phyloP scores from a whole-genome alignment of 768 basidiomycete genomes.

The Lentinula aciculospora region DNA sequence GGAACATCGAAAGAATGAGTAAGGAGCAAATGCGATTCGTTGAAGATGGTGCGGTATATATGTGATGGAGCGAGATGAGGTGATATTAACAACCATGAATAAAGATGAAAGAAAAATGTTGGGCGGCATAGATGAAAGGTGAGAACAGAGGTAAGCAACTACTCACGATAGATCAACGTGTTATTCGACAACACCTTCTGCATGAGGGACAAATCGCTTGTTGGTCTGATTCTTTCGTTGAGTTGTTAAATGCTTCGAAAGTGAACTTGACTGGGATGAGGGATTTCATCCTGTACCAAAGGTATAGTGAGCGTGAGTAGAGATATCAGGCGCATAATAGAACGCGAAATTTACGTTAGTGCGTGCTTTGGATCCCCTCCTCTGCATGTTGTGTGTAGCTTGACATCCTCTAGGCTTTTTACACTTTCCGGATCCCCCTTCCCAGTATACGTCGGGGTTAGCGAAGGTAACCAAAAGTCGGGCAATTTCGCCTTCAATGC shows the following conservation, averaged over 20 bases:
- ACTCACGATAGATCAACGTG: constrained; percentile 61
- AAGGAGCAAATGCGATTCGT: background rate
- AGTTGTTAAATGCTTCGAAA: constrained; percentile 27
- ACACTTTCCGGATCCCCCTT: constrained; percentile 58
- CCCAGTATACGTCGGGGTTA: constrained; percentile 78
- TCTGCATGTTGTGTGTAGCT: constrained; percentile 84
- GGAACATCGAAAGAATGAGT: too few relatives aligned
- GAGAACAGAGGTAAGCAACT: background rate
- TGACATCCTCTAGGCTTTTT: constrained; percentile 69
- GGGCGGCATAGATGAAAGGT: background rate
- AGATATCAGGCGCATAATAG: too few relatives aligned
- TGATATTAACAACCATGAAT: too few relatives aligned
- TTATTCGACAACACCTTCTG: constrained; percentile 79
- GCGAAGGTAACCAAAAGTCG: constrained; percentile 94
- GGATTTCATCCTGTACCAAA: constrained; percentile 61
- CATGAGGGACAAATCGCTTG: constrained; percentile 84
- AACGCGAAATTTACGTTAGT: constrained; percentile 61
- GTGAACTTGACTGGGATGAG: constrained; percentile 80
- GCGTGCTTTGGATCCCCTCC: constrained; percentile 76
- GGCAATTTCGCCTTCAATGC: constrained; percentile 84
- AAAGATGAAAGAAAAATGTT: too few relatives aligned
- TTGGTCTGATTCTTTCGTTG: constrained; percentile 38
- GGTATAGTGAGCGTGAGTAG: background rate
- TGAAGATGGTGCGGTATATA: too few relatives aligned
- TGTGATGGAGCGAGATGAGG: too few relatives aligned